Conservation (phyloP, 805 yeast genomes). For the Yarrowia deformans region DNA sequence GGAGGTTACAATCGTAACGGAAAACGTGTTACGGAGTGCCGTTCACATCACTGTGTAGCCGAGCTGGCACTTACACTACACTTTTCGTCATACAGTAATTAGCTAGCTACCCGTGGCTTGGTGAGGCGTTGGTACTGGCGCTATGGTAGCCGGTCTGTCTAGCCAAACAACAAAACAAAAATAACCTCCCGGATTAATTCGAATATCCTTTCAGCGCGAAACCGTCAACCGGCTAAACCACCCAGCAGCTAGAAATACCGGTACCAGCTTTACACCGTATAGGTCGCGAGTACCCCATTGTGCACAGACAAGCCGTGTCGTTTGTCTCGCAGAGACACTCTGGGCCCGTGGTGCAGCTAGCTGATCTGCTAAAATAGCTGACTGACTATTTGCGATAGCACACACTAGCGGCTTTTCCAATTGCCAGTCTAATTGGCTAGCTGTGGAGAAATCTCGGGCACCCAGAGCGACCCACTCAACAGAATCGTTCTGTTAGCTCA, state of each 20-base stretch:
- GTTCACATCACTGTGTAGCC: no score
- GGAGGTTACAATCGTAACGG: no score
- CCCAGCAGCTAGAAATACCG: no score
- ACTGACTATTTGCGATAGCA: conserved; percentile 15
- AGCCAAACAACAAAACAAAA: no score
- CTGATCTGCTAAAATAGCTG: background rate
- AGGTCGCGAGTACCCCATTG: no score
- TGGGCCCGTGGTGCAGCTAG: conserved; percentile 16
- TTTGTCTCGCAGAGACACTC: background rate
- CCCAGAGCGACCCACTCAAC: background rate
- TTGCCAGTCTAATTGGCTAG: conserved; percentile 3
- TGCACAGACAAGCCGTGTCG: background rate
- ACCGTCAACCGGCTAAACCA: background rate
- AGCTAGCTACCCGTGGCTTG: background rate
- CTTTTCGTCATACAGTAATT: background rate
- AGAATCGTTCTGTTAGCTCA: background rate
- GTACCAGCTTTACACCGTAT: background rate
- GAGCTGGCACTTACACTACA: no score
- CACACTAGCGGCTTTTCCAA: conserved; percentile 1
- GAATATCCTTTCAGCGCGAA: background rate
- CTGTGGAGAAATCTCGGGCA: conserved; percentile 22
- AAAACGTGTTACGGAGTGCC: no score
- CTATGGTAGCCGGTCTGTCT: background rate
- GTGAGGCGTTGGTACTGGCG: background rate
- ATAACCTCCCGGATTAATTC: background rate